Evolutionary conservation across 371 early-diverging fungal species (phyloP).

Genomic region (Mortierella sp.): DNA sequence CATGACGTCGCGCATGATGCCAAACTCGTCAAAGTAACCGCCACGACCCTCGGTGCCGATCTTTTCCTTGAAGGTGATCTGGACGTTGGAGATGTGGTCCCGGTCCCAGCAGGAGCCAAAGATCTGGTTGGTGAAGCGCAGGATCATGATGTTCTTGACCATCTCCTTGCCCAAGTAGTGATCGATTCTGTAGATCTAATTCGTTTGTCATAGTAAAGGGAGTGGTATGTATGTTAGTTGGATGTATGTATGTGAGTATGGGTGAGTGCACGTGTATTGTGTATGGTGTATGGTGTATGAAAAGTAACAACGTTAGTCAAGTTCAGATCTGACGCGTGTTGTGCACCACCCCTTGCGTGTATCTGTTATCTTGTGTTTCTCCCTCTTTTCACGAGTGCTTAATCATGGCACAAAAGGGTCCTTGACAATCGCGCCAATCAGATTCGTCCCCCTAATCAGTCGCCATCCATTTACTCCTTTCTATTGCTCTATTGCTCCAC

Average conservation of each 20-base stretch:
- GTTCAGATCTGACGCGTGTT: no score
- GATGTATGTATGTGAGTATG: no score
- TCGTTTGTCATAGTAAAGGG: background rate
- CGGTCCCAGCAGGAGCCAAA: slow-evolving; percentile 86
- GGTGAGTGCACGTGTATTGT: no score
- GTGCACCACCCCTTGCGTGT: no score
- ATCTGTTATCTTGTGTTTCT: background rate
- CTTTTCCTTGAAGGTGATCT: slow-evolving; percentile 91
- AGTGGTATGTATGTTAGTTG: no score
- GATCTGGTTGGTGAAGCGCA: slow-evolving; percentile 84
- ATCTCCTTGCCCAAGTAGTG: slow-evolving; percentile 95
- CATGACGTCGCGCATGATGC: slow-evolving; percentile 94
- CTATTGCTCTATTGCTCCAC: background rate
- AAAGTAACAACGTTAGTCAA: no score
- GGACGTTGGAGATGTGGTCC: slow-evolving; percentile 81
- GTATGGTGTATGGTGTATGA: no score
- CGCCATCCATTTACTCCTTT: background rate
- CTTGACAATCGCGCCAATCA: slow-evolving; percentile 54
- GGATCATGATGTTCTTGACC: slow-evolving; percentile 90
- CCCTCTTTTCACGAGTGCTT: background rate
- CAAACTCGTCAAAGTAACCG: slow-evolving; percentile 95
- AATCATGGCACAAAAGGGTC: background rate
- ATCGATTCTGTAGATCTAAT: slow-evolving; percentile 85
- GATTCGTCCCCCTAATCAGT: slow-evolving; percentile 44
- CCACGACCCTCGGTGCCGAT: slow-evolving; percentile 94